phyloP scores from a whole-genome alignment of 2,329 filamentous ascomycete genomes.

The Fusarium zealandicum region DNA sequence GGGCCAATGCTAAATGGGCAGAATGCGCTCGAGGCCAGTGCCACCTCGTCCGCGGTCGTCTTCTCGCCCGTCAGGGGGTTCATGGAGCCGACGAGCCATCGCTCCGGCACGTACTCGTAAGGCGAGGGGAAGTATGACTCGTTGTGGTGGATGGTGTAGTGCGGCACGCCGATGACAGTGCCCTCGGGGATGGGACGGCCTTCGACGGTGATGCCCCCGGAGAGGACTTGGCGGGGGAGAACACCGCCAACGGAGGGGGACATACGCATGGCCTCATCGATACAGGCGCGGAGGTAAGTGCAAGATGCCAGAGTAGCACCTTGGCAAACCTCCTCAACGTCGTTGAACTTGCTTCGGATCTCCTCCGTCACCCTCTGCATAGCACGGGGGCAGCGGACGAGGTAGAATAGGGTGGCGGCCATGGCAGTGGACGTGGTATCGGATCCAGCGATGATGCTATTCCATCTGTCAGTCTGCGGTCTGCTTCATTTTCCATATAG shows the following conservation, averaged over 20 bases:
- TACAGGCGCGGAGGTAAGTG: slow-evolving; percentile 67
- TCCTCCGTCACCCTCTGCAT: slow-evolving; percentile 58
- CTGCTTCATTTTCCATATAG: not conserved
- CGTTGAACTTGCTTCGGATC: slow-evolving; percentile 58
- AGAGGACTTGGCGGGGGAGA: slow-evolving; percentile 65
- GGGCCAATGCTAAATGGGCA: slow-evolving; percentile 77
- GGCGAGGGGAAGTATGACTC: slow-evolving; percentile 66
- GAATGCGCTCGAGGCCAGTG: slow-evolving; percentile 70
- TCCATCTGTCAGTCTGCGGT: slow-evolving; percentile 6
- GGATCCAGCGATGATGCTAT: slow-evolving; percentile 72
- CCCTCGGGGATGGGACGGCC: slow-evolving; percentile 63
- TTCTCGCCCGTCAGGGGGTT: slow-evolving; percentile 47
- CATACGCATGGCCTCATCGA: slow-evolving; percentile 71
- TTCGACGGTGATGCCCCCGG: slow-evolving; percentile 62
- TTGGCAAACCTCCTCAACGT: slow-evolving; percentile 63
- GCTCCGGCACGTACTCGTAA: slow-evolving; percentile 67
- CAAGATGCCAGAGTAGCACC: slow-evolving; percentile 58
- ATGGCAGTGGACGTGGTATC: slow-evolving; percentile 76
- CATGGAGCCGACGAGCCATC: slow-evolving; percentile 64
- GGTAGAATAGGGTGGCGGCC: slow-evolving; percentile 69
- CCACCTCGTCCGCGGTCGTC: slow-evolving; percentile 59
- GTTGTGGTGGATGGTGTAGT: slow-evolving; percentile 75
- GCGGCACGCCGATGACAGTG: slow-evolving; percentile 68
- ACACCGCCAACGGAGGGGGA: slow-evolving; percentile 68
- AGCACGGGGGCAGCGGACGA: slow-evolving; percentile 59